phyloP scores from a whole-genome alignment of 441 rosid species.

The Jatropha podagrica region DNA sequence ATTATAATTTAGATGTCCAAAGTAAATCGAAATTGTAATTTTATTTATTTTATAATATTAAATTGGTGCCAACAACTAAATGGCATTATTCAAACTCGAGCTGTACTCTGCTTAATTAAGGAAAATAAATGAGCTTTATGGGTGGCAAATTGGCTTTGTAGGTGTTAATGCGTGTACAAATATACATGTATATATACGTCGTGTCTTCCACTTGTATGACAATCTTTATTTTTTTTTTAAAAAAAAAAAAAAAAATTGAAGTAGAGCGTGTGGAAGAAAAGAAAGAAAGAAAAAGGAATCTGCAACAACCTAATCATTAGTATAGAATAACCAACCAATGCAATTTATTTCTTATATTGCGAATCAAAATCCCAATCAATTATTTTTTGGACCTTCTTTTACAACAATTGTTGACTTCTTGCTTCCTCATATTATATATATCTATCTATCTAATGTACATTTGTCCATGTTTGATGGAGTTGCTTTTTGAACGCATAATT shows the following conservation, averaged over 20 bases:
- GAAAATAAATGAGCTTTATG: background rate
- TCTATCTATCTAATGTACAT: background rate
- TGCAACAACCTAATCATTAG: conserved; percentile 39
- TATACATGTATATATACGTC: background rate
- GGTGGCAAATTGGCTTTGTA: conserved; percentile 27
- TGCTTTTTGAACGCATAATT: background rate
- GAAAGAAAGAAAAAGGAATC: conserved; percentile 19
- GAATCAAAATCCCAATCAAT: background rate
- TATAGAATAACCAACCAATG: conserved; percentile 1
- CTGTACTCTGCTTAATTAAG: too few relatives aligned
- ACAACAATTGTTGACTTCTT: conserved; percentile 20
- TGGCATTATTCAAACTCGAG: too few relatives aligned
- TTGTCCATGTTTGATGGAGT: background rate
- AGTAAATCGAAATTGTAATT: too few relatives aligned
- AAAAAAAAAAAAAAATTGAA: background rate
- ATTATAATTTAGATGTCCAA: too few relatives aligned
- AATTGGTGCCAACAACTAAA: too few relatives aligned
- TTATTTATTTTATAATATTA: too few relatives aligned
- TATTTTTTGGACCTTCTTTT: background rate
- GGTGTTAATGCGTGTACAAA: conserved; percentile 17
- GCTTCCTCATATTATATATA: background rate
- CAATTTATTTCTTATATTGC: conserved; percentile 5
- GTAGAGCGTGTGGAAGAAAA: conserved; percentile 10
- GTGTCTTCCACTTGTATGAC: conserved; percentile 38
- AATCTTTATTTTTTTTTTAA: too few relatives aligned